Evolutionary conservation across 371 early-diverging fungal species (phyloP), one percentile per base, ranked within the genome.

Genomic region (Syncephalastrum racemosum): DNA sequence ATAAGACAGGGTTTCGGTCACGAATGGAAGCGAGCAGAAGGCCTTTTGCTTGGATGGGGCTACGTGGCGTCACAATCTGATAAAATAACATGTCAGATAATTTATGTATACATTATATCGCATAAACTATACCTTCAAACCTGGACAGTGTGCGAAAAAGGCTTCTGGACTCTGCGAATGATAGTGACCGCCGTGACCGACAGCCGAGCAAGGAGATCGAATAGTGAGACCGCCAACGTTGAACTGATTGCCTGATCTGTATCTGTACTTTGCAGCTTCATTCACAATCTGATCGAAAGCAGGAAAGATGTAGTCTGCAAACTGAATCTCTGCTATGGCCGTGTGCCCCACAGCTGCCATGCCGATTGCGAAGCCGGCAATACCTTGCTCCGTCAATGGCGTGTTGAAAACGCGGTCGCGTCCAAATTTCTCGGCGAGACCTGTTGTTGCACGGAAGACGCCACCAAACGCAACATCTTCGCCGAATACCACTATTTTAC

Each of bases 221-320:
- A 98, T 79, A 1, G 97, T 96, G 56, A 98, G 74, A 0, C 95
- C 95, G 39, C 96, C 99, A 16, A 85, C 89, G 64, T 95, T 79
- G 63, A 97, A 98, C 64, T 88, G 81, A 58, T 90, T 90, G 23
- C 99, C 99, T 8, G 95, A 93, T 36, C 99, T 86, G 75, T 97
- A 98, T 47, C 99, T 85, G 68, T 87, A 96, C 75, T 98, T 98
- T 36, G 98, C 96, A 16, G 98, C 98, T 75, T 98, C 99, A 70
- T 98, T 98, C n/a, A 96, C 97, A 46, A 98, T 65, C 88, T 97
- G 98, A 76, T 98, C 98, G 68, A 96, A 98, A 3, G 97, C 97
- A 4, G 98, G 98, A 71, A 92, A 96, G 10, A 98, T 94, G 61
- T 97, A 97, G 70, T 98, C 97, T 13, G 96, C 99, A 80, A 98